phyloP scores from a whole-genome alignment of 2,329 filamentous ascomycete genomes.

The Metarhizium guizhouense region DNA sequence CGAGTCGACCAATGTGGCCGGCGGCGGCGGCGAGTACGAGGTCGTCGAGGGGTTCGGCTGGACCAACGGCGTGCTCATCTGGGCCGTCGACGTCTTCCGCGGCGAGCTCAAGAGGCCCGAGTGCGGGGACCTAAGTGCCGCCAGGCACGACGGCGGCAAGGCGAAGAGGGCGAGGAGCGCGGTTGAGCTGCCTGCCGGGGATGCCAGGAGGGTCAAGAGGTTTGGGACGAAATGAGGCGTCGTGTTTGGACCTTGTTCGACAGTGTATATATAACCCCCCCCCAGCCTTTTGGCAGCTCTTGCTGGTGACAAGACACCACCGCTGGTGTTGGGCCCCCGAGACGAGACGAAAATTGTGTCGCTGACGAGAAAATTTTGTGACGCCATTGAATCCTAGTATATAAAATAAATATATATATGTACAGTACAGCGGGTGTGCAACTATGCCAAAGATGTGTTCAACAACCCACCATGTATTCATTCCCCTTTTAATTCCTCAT shows the following conservation, averaged over 20 bases:
- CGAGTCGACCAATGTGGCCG: conserved; percentile 49
- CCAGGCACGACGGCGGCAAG: conserved; percentile 18
- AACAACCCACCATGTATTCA: no score
- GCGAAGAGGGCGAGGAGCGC: conserved; percentile 25
- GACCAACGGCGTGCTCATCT: conserved; percentile 61
- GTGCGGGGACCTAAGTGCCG: conserved; percentile 41
- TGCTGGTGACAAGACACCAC: no score
- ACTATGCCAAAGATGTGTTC: no score
- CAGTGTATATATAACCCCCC: no score
- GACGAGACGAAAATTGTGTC: no score
- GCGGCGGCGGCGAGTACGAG: conserved; percentile 58
- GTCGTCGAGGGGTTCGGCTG: conserved; percentile 65
- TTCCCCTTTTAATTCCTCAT: no score
- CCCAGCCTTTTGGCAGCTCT: no score
- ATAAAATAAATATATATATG: background rate
- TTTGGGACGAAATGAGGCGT: conserved; percentile 23
- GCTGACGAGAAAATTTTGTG: no score
- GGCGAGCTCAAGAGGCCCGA: conserved; percentile 45
- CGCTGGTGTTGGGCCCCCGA: no score
- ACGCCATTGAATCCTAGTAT: no score
- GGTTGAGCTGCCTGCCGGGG: conserved; percentile 36
- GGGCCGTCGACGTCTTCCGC: conserved; percentile 54
- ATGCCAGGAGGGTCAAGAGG: conserved; percentile 39
- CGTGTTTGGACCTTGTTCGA: no score
- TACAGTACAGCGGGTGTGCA: background rate